Base-by-base conservation (phyloP, 192 early-diverging fungal species). In the Coemansia sp. region DNA sequence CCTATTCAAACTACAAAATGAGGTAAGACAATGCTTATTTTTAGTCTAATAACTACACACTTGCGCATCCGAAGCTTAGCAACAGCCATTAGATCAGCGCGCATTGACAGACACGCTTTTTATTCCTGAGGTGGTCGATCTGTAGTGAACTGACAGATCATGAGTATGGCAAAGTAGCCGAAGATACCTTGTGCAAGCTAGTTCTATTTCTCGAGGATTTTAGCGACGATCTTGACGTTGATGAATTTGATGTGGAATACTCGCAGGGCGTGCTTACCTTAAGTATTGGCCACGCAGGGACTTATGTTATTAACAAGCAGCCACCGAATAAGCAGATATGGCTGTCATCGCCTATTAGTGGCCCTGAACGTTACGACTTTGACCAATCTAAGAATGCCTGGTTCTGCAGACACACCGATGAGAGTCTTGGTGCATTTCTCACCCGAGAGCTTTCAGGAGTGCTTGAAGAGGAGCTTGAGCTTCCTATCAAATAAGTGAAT, bases 321-420 rank as follows among this genome's bases (percentile, higher is more conserved):
- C 95, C 97, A 24, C 94, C 97, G 2, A 98, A 97, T 78, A 91
- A 89, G 67, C 97, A 98, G 74, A 94, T 98, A 10, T 98, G 97
- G 97, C 78, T 96, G 18, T 97, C 95, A 34, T 97, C 95, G 24
- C 97, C 97, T 1, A 27, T 64, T 54, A 93, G 91, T 68, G 94
- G 94, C 3, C 94, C 94, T 1, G 91, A 93, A 69, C 85, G 94
- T 21, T 96, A 88, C 59, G 91, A 94, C 63, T 96, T 84, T 61
- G 86, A 89, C 52, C 8, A 31, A 7, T 51, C 49, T 2, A 63
- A 74, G n/a, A 50, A 76, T n/a, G 78, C 77, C 32, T 96, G 94
- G 94, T 88, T 92, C 64, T 93, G 88, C 76, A 59, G 72, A 25
- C 87, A 91, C 26, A 91, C 89, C 47, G 84, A 85, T 22, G 82